Percentiles rank a stretch among this genome's conserved stretches.
Evolutionary conservation across 2,329 filamentous ascomycete genomes (phyloP).

Genomic region (Endocalyx cinctus): DNA sequence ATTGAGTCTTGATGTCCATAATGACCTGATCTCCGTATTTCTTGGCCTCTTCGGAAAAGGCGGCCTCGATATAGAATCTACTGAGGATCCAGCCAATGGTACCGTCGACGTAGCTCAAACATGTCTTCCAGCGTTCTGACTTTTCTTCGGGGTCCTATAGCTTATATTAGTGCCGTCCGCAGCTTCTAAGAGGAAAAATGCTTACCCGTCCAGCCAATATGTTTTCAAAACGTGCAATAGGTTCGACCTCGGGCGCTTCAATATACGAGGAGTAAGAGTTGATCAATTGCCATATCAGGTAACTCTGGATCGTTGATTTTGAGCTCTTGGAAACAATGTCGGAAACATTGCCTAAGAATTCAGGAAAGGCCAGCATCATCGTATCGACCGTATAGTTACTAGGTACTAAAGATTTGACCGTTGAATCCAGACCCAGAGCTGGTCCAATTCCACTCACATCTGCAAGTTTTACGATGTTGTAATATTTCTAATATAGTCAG

Average conservation of each 20-base stretch:
- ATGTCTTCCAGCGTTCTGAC: conserved; percentile 63
- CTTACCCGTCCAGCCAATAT: conserved; percentile 51
- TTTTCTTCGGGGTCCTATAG: conserved; percentile 52
- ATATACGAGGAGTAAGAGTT: conserved; percentile 47
- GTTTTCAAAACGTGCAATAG: conserved; percentile 57
- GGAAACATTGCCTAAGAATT: conserved; percentile 56
- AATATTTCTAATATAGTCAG: conserved; percentile 46
- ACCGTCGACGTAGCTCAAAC: conserved; percentile 52
- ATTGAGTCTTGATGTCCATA: conserved; percentile 64
- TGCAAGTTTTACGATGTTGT: conserved; percentile 57
- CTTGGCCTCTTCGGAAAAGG: conserved; percentile 63
- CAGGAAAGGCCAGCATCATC: conserved; percentile 55
- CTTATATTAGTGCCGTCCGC: too few species aligned
- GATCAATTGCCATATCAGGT: conserved; percentile 61
- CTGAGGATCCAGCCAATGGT: conserved; percentile 64
- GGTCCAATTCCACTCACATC: conserved; percentile 53
- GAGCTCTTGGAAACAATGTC: conserved; percentile 49
- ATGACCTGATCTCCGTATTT: conserved; percentile 64
- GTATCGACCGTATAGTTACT: conserved; percentile 43
- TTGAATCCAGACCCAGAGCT: conserved; percentile 46
- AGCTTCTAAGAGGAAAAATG: too few species aligned
- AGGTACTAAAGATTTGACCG: conserved; percentile 50
- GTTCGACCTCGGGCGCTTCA: conserved; percentile 55
- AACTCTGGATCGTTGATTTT: conserved; percentile 54
- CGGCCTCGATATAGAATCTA: conserved; percentile 65